Conservation (phyloP, 176 grass and related monocot genomes). For the Chloris gayana region DNA sequence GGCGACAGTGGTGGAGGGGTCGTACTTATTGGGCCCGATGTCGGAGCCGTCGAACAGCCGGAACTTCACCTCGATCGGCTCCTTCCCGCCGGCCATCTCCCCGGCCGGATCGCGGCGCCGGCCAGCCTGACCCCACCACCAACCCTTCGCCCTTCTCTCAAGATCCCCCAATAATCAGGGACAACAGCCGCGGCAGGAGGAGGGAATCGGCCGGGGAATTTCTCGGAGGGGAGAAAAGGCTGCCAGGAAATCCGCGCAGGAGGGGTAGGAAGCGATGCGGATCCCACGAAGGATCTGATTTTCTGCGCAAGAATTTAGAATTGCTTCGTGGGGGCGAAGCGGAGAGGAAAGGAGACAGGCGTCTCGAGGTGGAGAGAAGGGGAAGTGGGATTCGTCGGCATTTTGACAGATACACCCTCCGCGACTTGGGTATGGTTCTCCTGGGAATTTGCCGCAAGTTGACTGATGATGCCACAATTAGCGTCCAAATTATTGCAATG, state of each 20-base stretch:
- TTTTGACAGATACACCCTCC: conserved; percentile 33
- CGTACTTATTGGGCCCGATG: conserved; percentile 86
- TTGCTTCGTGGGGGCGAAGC: conserved; percentile 45
- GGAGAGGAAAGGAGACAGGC: conserved; percentile 9
- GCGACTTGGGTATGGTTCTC: rapidly evolving
- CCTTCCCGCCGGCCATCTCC: conserved; percentile 59
- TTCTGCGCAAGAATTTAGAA: conserved; percentile 41
- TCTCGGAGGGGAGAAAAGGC: not conserved
- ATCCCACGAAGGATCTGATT: conserved; percentile 43
- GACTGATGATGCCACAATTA: too few relatives aligned
- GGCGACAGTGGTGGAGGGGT: conserved; percentile 78
- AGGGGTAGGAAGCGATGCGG: conserved; percentile 46
- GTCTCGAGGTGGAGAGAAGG: conserved; percentile 33
- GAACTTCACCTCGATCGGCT: conserved; percentile 87
- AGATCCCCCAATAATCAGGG: conserved; percentile 28
- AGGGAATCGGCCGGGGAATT: not conserved
- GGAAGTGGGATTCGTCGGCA: conserved; percentile 26
- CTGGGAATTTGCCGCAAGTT: too few relatives aligned
- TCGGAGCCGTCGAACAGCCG: conserved; percentile 91
- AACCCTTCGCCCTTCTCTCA: not conserved
- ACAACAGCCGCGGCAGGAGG: conserved; percentile 16
- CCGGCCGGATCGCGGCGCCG: conserved; percentile 7
- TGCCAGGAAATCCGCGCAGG: conserved; percentile 15
- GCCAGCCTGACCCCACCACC: not conserved
- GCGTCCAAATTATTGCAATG: too few relatives aligned